Conservation (phyloP, 805 yeast species). For the Candida palmyrensis region DNA sequence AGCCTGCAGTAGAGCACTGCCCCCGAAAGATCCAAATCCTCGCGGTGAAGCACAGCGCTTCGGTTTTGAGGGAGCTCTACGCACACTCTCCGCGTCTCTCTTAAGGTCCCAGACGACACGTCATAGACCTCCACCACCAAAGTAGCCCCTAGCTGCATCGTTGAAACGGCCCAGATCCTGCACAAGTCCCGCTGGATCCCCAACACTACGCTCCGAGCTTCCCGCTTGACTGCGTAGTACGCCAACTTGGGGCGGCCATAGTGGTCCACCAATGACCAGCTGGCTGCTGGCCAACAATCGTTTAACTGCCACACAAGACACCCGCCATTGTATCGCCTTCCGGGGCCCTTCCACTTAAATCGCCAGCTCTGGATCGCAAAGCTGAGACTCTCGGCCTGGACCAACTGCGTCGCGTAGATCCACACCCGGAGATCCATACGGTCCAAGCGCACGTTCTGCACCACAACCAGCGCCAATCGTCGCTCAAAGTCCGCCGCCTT, state of each 20-base stretch:
- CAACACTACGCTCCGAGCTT: constrained; percentile 23
- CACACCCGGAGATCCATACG: constrained; percentile 33
- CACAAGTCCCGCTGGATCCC: constrained; percentile 33
- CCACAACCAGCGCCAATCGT: constrained; percentile 41
- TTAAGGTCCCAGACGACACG: constrained; percentile 21
- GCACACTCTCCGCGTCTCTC: too few relatives aligned
- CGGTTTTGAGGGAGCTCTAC: too few relatives aligned
- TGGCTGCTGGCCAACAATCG: constrained; percentile 50
- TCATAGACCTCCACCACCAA: constrained; percentile 30
- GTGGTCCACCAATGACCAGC: constrained; percentile 46
- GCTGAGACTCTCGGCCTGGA: constrained; percentile 47
- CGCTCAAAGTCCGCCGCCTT: constrained; percentile 46
- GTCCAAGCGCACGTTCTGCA: constrained; percentile 37
- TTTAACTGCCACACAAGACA: constrained; percentile 51
- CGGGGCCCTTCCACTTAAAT: constrained; percentile 37
- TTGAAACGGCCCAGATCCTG: too few relatives aligned
- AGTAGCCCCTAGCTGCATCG: constrained; percentile 4
- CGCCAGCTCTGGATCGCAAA: constrained; percentile 45
- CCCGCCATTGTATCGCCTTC: constrained; percentile 36
- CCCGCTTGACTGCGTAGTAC: constrained; percentile 44
- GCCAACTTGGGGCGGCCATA: constrained; percentile 40
- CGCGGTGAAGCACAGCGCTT: too few relatives aligned
- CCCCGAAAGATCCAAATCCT: not conserved
- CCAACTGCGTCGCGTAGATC: constrained; percentile 49
- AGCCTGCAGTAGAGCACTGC: not conserved